Evolutionary conservation across 768 basidiomycete species (phyloP).

Genomic region (Psilocybe tampanensis): DNA sequence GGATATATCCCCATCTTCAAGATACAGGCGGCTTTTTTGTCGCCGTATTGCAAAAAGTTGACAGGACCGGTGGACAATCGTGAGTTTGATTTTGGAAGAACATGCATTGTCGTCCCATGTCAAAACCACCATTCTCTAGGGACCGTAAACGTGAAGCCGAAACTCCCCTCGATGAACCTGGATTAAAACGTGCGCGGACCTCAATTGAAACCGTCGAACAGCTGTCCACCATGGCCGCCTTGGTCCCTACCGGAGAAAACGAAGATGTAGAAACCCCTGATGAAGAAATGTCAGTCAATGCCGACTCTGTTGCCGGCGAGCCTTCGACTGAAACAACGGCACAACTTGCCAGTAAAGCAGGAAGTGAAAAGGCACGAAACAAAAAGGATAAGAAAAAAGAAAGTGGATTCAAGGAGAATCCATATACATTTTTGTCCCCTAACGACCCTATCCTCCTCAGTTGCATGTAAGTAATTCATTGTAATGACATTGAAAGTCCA

Average conservation of each 20-base stretch:
- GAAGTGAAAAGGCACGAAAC: conserved; percentile 16
- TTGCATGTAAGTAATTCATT: conserved; percentile 63
- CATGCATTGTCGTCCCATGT: background rate
- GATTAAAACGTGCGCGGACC: conserved; percentile 51
- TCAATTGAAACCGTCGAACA: background rate
- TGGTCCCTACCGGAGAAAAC: conserved; percentile 9
- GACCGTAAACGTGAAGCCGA: conserved; percentile 58
- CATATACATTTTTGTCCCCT: conserved; percentile 79
- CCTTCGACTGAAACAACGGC: background rate
- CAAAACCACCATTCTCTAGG: conserved; percentile 16
- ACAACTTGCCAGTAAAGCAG: background rate
- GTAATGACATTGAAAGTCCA: background rate
- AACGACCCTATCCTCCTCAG: conserved; percentile 69
- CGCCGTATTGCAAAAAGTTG: conserved; percentile 73
- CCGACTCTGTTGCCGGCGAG: background rate
- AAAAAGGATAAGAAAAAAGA: conserved; percentile 22
- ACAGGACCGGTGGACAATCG: background rate
- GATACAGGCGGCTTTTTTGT: conserved; percentile 98
- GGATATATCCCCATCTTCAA: conserved; percentile 94
- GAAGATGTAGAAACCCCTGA: conserved; percentile 6
- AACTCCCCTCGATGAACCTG: conserved; percentile 37
- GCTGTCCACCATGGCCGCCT: background rate
- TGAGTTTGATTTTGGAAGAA: background rate
- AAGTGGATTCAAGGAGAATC: conserved; percentile 81
- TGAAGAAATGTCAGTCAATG: background rate